Percentiles rank a stretch among this genome's conserved stretches.
Evolutionary conservation across 164 flowering plant genomes (phyloP).

Genomic region (Dillenia turbinata): DNA sequence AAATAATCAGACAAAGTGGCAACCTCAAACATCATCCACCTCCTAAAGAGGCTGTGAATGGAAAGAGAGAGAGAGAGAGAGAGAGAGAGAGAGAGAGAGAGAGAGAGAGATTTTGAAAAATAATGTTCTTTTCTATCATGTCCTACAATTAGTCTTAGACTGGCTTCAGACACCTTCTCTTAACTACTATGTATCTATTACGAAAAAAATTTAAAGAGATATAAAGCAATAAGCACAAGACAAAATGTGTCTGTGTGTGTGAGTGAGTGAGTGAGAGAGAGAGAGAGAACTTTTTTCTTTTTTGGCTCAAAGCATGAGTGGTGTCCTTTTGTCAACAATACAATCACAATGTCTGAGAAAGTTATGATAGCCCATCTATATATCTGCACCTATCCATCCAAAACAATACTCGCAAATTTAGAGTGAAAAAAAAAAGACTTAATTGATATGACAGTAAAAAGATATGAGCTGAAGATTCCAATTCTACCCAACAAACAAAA

Average conservation of each 20-base stretch:
- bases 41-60: no score
- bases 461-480: neutral
- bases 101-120: no score
- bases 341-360: conserved; percentile 42
- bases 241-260: conserved; percentile 4
- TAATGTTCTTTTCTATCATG: neutral
- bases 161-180: conserved; percentile 1
- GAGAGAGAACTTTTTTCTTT: neutral
- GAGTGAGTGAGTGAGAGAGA: neutral
- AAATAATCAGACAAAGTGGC: neutral
- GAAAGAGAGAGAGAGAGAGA: no score
- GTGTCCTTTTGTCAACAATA: conserved; percentile 30
- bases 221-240: conserved; percentile 24
- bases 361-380: conserved; percentile 22
- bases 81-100: no score
- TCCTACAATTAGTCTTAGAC: neutral
- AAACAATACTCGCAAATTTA: neutral
- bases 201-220: conserved; percentile 8
- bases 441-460: no score
- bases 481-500: neutral
- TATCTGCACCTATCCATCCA: neutral
- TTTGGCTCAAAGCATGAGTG: conserved; percentile 18
- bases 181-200: no score
- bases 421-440: no score
- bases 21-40: neutral